Evolutionary conservation across 345 rosid genomes (phyloP), one percentile per base, ranked within the genome.

Genomic region (Pseudoturritis turrita): DNA sequence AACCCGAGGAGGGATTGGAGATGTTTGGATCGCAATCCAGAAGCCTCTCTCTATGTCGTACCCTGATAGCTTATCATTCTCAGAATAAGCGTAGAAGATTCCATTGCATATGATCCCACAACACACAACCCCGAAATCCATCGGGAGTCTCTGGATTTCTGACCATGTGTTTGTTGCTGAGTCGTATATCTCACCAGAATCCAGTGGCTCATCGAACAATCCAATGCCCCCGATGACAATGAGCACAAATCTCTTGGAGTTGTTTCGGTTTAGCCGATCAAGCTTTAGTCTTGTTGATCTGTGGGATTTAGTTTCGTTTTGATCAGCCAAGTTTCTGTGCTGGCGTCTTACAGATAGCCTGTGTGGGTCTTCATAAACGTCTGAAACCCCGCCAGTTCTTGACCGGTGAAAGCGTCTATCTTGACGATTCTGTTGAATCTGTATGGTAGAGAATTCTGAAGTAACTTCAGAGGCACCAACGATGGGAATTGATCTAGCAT

Each of bases 361-460:
- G 83, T 95, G 97, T 35, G 99, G 97, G 79, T 91, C 99, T 86
- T 88, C 99, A 22, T 91, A 95, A 60, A 91, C 96, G 62, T 89
- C 99, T 0, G 94, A 91, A 0, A 79, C 96, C 15, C 88, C 91
- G 18, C 92, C 91, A 56, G 70, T 52, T 44, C 94, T 83, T 12
- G 97, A 81, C 77, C 91, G 77, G 7, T 83, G 77, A 62, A 83
- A 83, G 55, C 89, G 91, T 77, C 89, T 84, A 15, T 94, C 96
- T 74, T 86, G 94, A 31, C 89, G 84, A 59, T 73, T 79, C 56
- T 86, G 91, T 72, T 84, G 84, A 73, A 80, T 62, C 18, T 79
- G 90, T 46, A 75, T 69, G 26, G 78, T 45, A 3, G 82, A 81
- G 70, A 83, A 82, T 11, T 86, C 94, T 6, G 89, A 71, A 77